phyloP scores from a whole-genome alignment of 306 rosid genomes.

The Prinsepia uniflora region DNA sequence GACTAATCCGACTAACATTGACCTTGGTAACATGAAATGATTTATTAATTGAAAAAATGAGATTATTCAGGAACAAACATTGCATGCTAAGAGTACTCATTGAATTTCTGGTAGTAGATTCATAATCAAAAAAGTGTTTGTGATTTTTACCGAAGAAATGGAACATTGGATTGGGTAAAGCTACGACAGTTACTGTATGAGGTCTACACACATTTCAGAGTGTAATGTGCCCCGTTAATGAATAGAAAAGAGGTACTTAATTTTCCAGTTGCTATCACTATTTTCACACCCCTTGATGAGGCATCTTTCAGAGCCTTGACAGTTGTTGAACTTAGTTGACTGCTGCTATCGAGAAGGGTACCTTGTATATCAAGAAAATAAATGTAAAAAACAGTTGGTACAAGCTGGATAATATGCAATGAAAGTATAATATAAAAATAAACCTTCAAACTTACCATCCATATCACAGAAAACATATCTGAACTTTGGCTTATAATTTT shows the following conservation, averaged over 20 bases:
- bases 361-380: constrained; percentile 43
- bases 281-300: constrained; percentile 72
- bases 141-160: neutral
- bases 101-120: neutral
- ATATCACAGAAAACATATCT: constrained; percentile 87
- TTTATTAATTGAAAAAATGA: too few relatives aligned
- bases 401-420: constrained; percentile 20
- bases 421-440: neutral
- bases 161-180: too few relatives aligned
- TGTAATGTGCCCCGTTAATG: neutral
- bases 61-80: neutral
- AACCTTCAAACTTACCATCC: constrained; percentile 65
- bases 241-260: constrained; percentile 39
- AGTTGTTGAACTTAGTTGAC: constrained; percentile 63
- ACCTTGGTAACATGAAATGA: too few relatives aligned
- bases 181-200: too few relatives aligned
- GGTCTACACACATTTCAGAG: neutral
- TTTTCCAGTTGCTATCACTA: constrained; percentile 97
- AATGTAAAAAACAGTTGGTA: constrained; percentile 8
- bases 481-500: constrained; percentile 83
- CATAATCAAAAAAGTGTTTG: neutral
- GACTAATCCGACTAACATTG: too few relatives aligned
- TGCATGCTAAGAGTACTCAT: neutral
- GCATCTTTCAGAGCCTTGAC: constrained; percentile 76
- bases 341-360: constrained; percentile 79